Evolutionary conservation across 345 rosid species (phyloP), one percentile per base, ranked within the genome.

Genomic region (Isatis tinctoria): DNA sequence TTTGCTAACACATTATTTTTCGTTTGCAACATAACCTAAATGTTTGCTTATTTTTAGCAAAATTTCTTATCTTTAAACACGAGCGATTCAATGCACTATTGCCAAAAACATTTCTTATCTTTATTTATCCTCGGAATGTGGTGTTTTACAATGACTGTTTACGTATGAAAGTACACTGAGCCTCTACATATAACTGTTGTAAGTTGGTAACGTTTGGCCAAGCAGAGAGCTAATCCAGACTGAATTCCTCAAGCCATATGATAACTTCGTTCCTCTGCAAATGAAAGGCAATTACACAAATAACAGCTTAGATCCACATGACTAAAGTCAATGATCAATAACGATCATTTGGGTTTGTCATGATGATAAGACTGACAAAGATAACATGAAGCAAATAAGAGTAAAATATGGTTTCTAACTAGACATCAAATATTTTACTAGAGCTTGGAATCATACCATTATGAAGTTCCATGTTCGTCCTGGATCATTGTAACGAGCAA

Each of bases 401-500:
- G 30, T 48, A 28, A 18, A 11, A 11, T 2, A 37, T 65, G 37
- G 39, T 56, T 41, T 22, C 66, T 32, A 59, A 26, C 47, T 58
- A 24, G 44, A 76, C 45, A 40, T 39, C 62, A 68, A 33, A 22
- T 27, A 32, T 22, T 8, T 3, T 17, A 10, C 20, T 48, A 40
- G 40, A 72, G 26, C 6, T 39, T 0, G 20, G 30, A 71, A 30
- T 13, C 74, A 53, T 87, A 94, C 96, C 96, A 89, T 78, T 53
- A 75, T 84, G 72, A 87, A 86, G 83, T 43, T 84, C 95, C 88
- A 72, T 43, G 95, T 94, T 75, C 86, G 72, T 74, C 95, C 91
- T 1, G 93, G 96, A 83, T 91, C 98, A 74, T 94, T 91, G 82
- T 94, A 91, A 59, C 96, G 90, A 41, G 98, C 96, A 48, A 90